Evolutionary conservation across 345 rosid genomes (phyloP).

Genomic region (Pistacia vera): DNA sequence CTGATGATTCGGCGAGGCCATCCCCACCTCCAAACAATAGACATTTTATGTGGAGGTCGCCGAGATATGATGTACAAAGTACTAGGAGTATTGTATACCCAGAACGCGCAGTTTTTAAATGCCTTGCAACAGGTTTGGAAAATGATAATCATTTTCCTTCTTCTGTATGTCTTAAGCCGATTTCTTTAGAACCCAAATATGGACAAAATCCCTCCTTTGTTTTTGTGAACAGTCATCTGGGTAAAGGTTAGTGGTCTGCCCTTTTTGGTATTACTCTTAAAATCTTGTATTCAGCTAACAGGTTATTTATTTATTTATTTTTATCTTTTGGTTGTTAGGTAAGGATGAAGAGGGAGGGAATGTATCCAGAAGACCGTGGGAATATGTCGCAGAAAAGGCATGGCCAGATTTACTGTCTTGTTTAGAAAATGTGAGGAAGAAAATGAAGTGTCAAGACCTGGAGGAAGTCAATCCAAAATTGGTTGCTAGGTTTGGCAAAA

Average conservation of each 20-base stretch:
- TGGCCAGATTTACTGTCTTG: constrained; percentile 45
- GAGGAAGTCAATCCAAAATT: constrained; percentile 38
- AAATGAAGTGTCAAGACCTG: constrained; percentile 17
- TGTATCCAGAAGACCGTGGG: constrained; percentile 34
- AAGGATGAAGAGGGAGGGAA: constrained; percentile 20
- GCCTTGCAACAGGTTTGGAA: constrained; percentile 52
- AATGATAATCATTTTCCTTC: constrained; percentile 37
- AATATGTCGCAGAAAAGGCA: constrained; percentile 43
- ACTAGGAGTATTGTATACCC: constrained; percentile 25
- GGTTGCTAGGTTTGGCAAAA: constrained; percentile 64
- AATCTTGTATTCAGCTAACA: neutral
- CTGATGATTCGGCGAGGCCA: no score
- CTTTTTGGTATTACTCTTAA: neutral
- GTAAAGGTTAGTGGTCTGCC: constrained; percentile 26
- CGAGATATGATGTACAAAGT: neutral
- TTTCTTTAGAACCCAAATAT: constrained; percentile 30
- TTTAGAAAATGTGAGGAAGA: constrained; percentile 36
- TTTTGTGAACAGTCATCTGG: constrained; percentile 29
- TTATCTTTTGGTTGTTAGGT: constrained; percentile 11
- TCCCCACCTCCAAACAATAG: no score
- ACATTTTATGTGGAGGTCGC: neutral
- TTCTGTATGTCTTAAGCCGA: constrained; percentile 31
- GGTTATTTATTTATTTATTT: no score
- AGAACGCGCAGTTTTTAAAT: constrained; percentile 29
- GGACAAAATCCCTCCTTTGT: constrained; percentile 38